Conservation (phyloP, 2,329 filamentous ascomycete genomes). For the Sarocladium brachiariae region DNA sequence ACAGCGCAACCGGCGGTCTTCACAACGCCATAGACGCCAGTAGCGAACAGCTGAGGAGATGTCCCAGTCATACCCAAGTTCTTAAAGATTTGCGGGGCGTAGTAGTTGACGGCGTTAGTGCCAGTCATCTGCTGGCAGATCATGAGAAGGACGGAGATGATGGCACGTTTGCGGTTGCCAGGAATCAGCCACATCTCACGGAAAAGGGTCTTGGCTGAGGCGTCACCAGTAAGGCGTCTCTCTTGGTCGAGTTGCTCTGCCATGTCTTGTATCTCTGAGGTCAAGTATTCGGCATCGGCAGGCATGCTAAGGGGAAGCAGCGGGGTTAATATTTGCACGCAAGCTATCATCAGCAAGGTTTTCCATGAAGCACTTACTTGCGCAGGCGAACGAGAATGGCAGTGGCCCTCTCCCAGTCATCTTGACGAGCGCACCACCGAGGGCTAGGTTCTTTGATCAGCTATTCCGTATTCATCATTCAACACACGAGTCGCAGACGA, state of each 20-base stretch:
- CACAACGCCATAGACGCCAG: slow-evolving; percentile 66
- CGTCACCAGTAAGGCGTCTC: slow-evolving; percentile 47
- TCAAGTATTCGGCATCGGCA: slow-evolving; percentile 45
- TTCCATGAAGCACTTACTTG: slow-evolving; percentile 20
- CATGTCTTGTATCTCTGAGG: slow-evolving; percentile 55
- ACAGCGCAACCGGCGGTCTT: slow-evolving; percentile 57
- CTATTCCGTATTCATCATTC: neutral
- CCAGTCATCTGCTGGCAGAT: slow-evolving; percentile 70
- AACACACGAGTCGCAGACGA: no score
- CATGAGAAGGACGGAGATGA: slow-evolving; percentile 56
- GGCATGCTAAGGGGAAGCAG: slow-evolving; percentile 44
- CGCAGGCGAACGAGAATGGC: slow-evolving; percentile 46
- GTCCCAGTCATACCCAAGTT: slow-evolving; percentile 54
- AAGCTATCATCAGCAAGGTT: no score
- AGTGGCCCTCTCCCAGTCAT: slow-evolving; percentile 60
- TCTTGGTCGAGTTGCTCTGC: slow-evolving; percentile 56
- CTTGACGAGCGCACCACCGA: slow-evolving; percentile 60
- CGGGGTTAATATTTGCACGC: no score
- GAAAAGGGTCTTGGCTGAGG: slow-evolving; percentile 48
- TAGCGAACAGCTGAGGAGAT: slow-evolving; percentile 59
- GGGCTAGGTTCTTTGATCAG: slow-evolving; percentile 38
- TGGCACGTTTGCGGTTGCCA: slow-evolving; percentile 55
- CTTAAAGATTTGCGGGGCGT: slow-evolving; percentile 62
- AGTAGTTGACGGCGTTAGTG: slow-evolving; percentile 54
- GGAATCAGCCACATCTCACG: slow-evolving; percentile 57